Conservation (phyloP, 2,329 filamentous ascomycete species). For the Diaporthe citriasiana region DNA sequence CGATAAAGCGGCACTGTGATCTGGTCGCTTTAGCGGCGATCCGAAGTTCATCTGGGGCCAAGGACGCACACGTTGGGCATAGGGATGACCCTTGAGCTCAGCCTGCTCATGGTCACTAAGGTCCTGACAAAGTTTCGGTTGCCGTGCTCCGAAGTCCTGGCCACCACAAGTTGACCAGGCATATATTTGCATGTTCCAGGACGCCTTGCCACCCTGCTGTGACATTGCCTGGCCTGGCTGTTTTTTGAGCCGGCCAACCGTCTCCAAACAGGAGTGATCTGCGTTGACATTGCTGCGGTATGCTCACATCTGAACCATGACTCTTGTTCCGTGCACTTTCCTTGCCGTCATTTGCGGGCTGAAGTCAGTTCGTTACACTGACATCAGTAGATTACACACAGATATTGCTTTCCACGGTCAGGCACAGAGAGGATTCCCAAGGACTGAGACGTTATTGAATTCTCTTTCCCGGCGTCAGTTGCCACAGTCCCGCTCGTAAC, state of each 20-base stretch:
- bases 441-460: neutral
- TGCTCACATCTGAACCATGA: neutral
- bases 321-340: neutral
- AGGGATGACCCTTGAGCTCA: constrained; percentile 6
- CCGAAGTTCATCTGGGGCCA: neutral
- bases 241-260: neutral
- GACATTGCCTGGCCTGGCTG: neutral
- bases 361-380: neutral
- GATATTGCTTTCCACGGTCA: neutral
- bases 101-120: neutral
- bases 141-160: constrained; percentile 12
- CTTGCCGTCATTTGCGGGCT: neutral
- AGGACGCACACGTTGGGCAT: neutral
- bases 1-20: neutral
- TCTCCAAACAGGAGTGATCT: neutral
- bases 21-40: neutral
- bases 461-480: neutral
- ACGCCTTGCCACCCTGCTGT: constrained; percentile 23
- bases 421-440: neutral
- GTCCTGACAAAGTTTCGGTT: neutral
- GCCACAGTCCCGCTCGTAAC: neutral
- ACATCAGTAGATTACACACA: neutral
- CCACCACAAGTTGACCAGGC: neutral
- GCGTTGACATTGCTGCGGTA: neutral
- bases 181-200: neutral